Conservation (phyloP, 495 filamentous ascomycete species). For the Daldinia vernicosa region DNA sequence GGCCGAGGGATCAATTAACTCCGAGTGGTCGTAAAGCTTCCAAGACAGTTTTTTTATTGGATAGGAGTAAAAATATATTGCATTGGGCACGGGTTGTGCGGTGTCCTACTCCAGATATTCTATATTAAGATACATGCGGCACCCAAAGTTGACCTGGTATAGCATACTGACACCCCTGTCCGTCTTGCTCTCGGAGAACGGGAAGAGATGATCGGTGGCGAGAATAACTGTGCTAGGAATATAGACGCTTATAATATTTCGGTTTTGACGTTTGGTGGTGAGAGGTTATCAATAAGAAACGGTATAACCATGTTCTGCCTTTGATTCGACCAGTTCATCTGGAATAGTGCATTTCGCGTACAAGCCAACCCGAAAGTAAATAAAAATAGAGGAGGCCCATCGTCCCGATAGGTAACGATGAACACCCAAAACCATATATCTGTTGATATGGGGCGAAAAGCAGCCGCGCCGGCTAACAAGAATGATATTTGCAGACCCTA, state of each 20-base stretch:
- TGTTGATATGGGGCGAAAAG: no score
- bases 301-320: no score
- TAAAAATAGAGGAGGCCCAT: no score
- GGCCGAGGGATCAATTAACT: constrained; percentile 33
- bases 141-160: constrained; percentile 1
- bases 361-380: no score
- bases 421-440: no score
- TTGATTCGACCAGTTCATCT: no score
- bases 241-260: neutral
- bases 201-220: constrained; percentile 17
- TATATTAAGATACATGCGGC: constrained; percentile 29
- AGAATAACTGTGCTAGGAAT: neutral
- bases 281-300: no score
- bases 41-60: constrained; percentile 10
- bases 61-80: constrained; percentile 14
- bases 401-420: no score
- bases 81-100: constrained; percentile 8
- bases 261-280: neutral
- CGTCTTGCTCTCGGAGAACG: constrained; percentile 21
- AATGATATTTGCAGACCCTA: no score
- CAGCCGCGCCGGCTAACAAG: no score
- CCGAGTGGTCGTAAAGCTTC: constrained; percentile 5
- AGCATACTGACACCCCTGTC: neutral
- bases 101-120: constrained; percentile 12
- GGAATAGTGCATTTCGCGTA: no score